Evolutionary conservation across 106 monocot genomes (phyloP), one percentile per base, ranked within the genome.

Genomic region (Allium cepa): DNA sequence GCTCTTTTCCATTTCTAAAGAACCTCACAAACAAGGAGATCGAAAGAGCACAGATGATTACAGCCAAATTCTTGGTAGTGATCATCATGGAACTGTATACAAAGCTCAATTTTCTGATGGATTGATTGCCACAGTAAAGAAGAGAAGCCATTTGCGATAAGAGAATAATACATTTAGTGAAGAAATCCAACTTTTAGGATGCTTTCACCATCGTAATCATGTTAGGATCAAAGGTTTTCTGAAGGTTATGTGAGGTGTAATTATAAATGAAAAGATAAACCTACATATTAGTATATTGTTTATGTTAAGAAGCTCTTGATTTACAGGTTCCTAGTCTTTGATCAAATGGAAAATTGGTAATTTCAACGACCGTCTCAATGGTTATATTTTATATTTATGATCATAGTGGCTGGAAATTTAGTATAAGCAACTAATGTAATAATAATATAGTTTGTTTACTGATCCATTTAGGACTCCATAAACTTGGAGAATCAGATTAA

Each of bases 391-490:
- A 46, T 64, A 64, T n/a, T n/a, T n/a, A n/a, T n/a, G n/a, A n/a
- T n/a, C n/a, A n/a, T n/a, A n/a, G n/a, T n/a, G n/a, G n/a, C n/a
- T n/a, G n/a, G n/a, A n/a, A n/a, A n/a, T n/a, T n/a, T n/a, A n/a
- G n/a, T n/a, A n/a, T n/a, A 64, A 64, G 47, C 17, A 64, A 64
- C 10, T 11, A 6, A 48, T 15, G 48, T n/a, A n/a, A n/a, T n/a
- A n/a, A n/a, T 64, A 47, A 45, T n/a, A 3, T 45, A 46, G 1
- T 12, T 60, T 8, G n/a, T 77, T 72, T 9, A 53, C 70, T 91
- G 96, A 96, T 57, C 96, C 96, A 28, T 84, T 96, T 28, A 84
- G 79, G 70, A 96, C 91, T 11, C 96, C 96, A 11, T 75, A 91
- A 76, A 81, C 72, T 77, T 96, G 96, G 96, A 82, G 86, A 69